Percentiles rank a stretch among this genome's conserved stretches.
Conservation (phyloP, 805 yeast species). For the Zygosaccharomyces siamensis region DNA sequence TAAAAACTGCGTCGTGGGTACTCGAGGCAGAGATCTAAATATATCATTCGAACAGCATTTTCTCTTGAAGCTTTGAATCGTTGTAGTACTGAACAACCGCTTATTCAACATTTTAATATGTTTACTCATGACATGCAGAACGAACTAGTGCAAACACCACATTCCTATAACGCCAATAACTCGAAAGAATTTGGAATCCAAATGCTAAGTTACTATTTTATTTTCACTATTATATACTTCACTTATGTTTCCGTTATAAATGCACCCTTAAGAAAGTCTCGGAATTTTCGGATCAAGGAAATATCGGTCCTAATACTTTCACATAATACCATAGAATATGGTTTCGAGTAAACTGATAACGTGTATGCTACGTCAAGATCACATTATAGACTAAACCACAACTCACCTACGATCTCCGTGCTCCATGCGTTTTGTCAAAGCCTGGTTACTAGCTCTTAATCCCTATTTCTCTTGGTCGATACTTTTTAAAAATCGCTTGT, state of each 20-base stretch:
- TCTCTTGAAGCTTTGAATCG: slow-evolving; percentile 7
- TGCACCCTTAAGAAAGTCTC: slow-evolving; percentile 1
- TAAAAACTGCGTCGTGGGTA: slow-evolving; percentile 32
- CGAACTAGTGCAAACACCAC: neutral
- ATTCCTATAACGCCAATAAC: no score
- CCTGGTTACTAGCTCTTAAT: no score
- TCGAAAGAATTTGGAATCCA: neutral
- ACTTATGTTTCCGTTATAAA: neutral
- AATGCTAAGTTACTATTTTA: neutral
- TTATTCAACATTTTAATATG: slow-evolving; percentile 1
- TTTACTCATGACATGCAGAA: neutral
- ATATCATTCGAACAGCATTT: slow-evolving; percentile 11
- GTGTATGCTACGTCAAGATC: no score
- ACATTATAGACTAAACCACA: no score
- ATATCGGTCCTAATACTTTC: slow-evolving; percentile 3
- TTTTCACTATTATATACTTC: neutral
- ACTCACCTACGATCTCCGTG: no score
- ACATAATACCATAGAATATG: neutral
- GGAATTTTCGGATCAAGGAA: slow-evolving; percentile 1
- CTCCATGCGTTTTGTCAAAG: no score
- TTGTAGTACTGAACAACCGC: slow-evolving; percentile 9
- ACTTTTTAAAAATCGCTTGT: no score
- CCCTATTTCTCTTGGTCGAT: no score
- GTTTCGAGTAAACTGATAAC: no score
- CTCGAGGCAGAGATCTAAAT: slow-evolving; percentile 29